Evolutionary conservation across 495 filamentous ascomycete species (phyloP), one percentile per base, ranked within the genome.

Genomic region (Tuber borchii): DNA sequence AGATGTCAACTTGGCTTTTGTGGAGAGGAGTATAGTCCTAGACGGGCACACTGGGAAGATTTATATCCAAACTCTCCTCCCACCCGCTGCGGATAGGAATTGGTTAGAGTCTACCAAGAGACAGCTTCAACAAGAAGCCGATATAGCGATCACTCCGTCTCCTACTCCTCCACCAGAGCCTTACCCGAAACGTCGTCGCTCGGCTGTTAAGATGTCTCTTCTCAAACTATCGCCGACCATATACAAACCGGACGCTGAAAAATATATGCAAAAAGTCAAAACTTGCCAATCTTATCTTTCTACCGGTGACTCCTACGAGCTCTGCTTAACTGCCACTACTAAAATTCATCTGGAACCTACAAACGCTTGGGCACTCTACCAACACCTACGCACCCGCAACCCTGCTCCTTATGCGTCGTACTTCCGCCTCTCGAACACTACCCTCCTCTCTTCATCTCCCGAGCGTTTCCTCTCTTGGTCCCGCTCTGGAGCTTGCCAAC

Each of bases 361-460:
- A 40, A 79, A 83, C 69, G 82, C 85, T 7, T 97, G 93, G 93
- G 80, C 87, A 26, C 85, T 96, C 9, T 97, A 93, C 86, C 89
- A 88, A 34, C 85, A 86, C 19, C 88, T 97, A 5, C 90, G 91
- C 20, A 83, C 85, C 7, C 87, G 88, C 69, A 97, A 97, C 78
- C 92, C 95, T 0, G 93, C 94, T 2, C 92, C 93, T 6, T 97
- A 96, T 84, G 90, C 91, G 46, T 93, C 93, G 6, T 97, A 91
- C 85, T 83, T 95, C 70, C 89, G 88, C n/a, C 85, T 97, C 37
- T 89, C 89, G 7, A 81, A 82, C 26, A 85, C 90, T 2, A 93
- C 92, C 16, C 87, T 97, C 20, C 87, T 97, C 71, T 91, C 90
- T 85, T 92, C 90, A 83, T 95, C 92, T n/a, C 95, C 95, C 0